Base-by-base conservation (phyloP, 352 stramenopile species). In the Pythium apleroticum region DNA sequence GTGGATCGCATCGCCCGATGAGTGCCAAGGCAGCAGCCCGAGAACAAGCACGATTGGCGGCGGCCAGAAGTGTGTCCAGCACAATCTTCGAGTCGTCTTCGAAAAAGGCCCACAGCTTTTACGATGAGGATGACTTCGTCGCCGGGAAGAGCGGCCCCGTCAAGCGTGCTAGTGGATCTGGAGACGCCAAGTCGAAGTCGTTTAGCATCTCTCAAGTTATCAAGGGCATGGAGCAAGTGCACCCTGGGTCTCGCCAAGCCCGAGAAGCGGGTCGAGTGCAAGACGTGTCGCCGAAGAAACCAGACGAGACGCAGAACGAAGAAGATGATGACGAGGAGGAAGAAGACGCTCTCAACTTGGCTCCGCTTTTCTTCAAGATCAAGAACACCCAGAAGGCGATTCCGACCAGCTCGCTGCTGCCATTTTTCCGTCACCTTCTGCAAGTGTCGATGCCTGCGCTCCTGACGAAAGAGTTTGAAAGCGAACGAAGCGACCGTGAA, bases 381-480 rank as follows among this genome's bases (percentile, higher is more conserved):
- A 93, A 93, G 54, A 81, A 78, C 22, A 91, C 85, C 19, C 81
- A 88, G 53, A 94, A 91, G 35, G 73, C 85, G 1, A 84, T 91
- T 46, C 71, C 81, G 6, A 70, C 73, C 17, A 90, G 80, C 48
- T 94, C 88, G 14, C 43, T 95, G 37, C 66, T 89, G 25, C 88
- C 88, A 43, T 96, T 96, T 73, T 96, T 93, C 60, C 78, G 86
- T 0, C 77, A 95, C 20, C 54, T 96, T 28, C 63, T 95, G 41
- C 84, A 93, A 73, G 65, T 89, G 4, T 87, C 77, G 27, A 90
- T 95, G 76, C 86, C 86, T 2, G 63, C 77, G n/a, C 71, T 96
- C 52, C 63, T 94, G 20, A 88, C 75, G 4, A 76, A 75, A 28
- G 81, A 88, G 54, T 93, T 88, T 43, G 63, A 89, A 55, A 76